These are phyloP conservation scores for Hyphopichia khmerensis DNA, from an alignment of 1,139 yeast species.

Conservation along the genomic window DNA sequence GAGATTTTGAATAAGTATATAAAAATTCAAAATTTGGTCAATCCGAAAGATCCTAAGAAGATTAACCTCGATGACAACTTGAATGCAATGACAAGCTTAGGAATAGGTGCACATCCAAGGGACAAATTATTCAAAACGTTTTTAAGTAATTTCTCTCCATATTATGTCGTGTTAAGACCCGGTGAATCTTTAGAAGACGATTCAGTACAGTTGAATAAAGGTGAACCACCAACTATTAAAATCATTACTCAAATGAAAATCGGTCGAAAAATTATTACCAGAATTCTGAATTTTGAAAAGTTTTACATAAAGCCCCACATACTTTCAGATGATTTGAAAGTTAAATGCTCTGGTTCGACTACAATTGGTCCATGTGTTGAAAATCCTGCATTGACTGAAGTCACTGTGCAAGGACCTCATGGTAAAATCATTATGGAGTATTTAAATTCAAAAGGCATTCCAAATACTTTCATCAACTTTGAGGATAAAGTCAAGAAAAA, in stretches of 20 bases:
- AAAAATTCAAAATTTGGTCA: conserved; percentile 46
- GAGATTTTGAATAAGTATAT: conserved; percentile 56
- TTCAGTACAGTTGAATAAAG: conserved; percentile 45
- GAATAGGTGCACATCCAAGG: conserved; percentile 35
- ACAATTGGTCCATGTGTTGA: conserved; percentile 60
- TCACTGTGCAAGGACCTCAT: conserved; percentile 91
- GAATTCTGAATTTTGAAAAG: conserved; percentile 65
- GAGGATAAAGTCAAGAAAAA: conserved; percentile 64
- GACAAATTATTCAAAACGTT: conserved; percentile 54
- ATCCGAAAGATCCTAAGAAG: conserved; percentile 43
- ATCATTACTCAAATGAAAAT: conserved; percentile 75
- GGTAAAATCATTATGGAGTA: conserved; percentile 58
- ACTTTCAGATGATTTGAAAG: conserved; percentile 67
- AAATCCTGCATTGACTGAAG: conserved; percentile 60
- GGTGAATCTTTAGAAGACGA: conserved; percentile 35
- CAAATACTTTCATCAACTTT: conserved; percentile 61
- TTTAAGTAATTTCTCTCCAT: conserved; percentile 53
- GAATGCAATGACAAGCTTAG: conserved; percentile 22
- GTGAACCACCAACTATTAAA: conserved; percentile 64
- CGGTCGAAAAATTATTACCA: conserved; percentile 79
- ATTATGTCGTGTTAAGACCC: conserved; percentile 55
- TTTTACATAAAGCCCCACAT: conserved; percentile 65
- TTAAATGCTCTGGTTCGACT: conserved; percentile 86
- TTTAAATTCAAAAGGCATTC: conserved; percentile 66
- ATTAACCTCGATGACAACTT: conserved; percentile 54